Evolutionary conservation across 371 early-diverging fungal genomes (phyloP).

Genomic region (Actinomucor elegans): DNA sequence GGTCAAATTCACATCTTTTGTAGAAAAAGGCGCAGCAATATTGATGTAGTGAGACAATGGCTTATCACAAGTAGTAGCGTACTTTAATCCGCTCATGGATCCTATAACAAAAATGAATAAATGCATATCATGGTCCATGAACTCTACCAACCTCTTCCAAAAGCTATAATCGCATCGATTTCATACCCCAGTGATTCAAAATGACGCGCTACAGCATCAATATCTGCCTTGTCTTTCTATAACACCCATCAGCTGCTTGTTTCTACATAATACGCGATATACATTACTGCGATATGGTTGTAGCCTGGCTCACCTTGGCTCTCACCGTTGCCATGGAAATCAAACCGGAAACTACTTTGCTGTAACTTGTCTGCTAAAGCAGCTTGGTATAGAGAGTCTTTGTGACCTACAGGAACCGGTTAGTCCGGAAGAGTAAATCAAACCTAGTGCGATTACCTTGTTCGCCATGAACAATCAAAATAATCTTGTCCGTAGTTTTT

Average conservation of each 20-base stretch:
- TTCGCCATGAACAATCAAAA: slow-evolving; percentile 29
- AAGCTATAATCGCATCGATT: slow-evolving; percentile 50
- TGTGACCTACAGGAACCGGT: slow-evolving; percentile 44
- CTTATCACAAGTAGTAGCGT: slow-evolving; percentile 41
- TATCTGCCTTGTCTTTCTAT: slow-evolving; percentile 44
- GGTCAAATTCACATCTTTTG: no score
- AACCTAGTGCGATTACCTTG: no score
- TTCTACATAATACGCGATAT: background rate
- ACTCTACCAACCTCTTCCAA: slow-evolving; percentile 35
- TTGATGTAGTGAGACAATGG: slow-evolving; percentile 41
- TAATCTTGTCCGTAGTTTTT: slow-evolving; percentile 10
- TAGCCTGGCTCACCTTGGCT: slow-evolving; percentile 46
- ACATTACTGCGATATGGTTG: slow-evolving; percentile 37
- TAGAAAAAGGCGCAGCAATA: slow-evolving; percentile 49
- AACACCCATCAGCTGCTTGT: background rate
- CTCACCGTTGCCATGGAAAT: slow-evolving; percentile 52
- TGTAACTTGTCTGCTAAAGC: slow-evolving; percentile 46
- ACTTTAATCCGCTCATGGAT: slow-evolving; percentile 46
- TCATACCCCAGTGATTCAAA: slow-evolving; percentile 51
- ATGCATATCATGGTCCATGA: background rate
- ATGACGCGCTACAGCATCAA: slow-evolving; percentile 41
- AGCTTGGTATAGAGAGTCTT: slow-evolving; percentile 49
- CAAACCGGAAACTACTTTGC: slow-evolving; percentile 50
- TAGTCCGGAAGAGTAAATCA: no score
- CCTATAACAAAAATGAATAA: slow-evolving; percentile 25